A percentile compares a stretch with the other conserved stretches of the same genome.
phyloP scores from a whole-genome alignment of 495 filamentous ascomycete genomes.

The Hyaloscypha variabilis region DNA sequence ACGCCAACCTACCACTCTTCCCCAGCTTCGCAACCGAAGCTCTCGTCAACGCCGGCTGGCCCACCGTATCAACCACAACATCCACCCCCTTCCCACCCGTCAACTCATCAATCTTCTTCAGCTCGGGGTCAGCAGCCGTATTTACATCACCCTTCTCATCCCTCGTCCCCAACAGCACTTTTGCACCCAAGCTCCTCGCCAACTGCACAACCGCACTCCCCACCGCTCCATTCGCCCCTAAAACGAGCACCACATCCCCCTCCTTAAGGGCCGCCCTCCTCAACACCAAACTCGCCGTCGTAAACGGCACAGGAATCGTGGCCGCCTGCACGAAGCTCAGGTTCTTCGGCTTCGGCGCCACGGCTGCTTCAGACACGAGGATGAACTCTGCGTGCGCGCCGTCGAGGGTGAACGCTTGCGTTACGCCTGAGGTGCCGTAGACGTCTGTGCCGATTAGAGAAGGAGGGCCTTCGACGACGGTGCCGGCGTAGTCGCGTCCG shows the following conservation, averaged over 20 bases:
- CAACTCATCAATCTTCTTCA: conserved; percentile 34
- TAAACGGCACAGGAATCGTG: conserved; percentile 37
- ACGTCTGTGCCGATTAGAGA: conserved; percentile 33
- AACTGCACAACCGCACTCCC: conserved; percentile 37
- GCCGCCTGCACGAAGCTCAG: conserved; percentile 33
- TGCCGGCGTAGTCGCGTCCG: conserved; percentile 40
- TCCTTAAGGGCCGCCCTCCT: conserved; percentile 29
- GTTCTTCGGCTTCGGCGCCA: conserved; percentile 33
- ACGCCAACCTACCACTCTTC: conserved; percentile 31
- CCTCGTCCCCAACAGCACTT: conserved; percentile 33
- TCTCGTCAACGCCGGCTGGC: conserved; percentile 31
- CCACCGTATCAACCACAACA: conserved; percentile 41
- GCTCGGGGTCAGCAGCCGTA: conserved; percentile 33
- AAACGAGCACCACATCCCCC: conserved; percentile 40
- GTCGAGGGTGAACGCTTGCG: conserved; percentile 32
- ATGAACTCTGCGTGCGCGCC: conserved; percentile 41
- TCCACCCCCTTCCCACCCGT: conserved; percentile 38
- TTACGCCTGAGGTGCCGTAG: conserved; percentile 36
- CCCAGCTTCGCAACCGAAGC: conserved; percentile 33
- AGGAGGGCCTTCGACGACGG: conserved; percentile 28
- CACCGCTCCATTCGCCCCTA: conserved; percentile 40
- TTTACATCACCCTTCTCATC: conserved; percentile 36
- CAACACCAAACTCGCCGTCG: conserved; percentile 37
- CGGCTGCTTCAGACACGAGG: conserved; percentile 31
- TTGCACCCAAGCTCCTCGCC: conserved; percentile 35